phyloP scores from a whole-genome alignment of 2,329 filamentous ascomycete genomes.

The Aspergillus luchuensis region DNA sequence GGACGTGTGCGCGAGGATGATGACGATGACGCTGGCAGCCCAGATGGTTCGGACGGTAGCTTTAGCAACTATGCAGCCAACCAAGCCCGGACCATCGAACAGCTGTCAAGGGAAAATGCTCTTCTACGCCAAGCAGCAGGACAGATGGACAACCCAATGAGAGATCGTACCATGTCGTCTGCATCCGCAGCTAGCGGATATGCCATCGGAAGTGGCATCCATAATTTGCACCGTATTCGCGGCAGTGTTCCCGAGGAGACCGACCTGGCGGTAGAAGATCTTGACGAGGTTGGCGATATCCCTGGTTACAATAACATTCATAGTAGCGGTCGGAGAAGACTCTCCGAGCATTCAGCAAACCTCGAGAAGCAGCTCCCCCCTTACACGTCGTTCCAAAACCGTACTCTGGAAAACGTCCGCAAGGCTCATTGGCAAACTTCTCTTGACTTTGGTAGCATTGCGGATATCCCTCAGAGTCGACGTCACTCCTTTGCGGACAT shows the following conservation, averaged over 20 bases:
- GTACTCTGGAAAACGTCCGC: conserved; percentile 48
- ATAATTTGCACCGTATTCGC: conserved; percentile 43
- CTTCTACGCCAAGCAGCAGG: conserved; percentile 48
- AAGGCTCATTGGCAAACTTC: conserved; percentile 55
- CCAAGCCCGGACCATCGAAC: conserved; percentile 50
- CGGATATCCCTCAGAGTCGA: conserved; percentile 52
- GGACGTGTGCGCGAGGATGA: conserved; percentile 53
- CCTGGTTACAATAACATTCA: conserved; percentile 43
- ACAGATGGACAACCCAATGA: conserved; percentile 41
- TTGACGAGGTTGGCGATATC: conserved; percentile 46
- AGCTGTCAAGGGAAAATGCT: conserved; percentile 51
- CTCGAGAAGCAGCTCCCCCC: conserved; percentile 44
- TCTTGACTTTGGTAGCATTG: conserved; percentile 50
- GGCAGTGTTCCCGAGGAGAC: conserved; percentile 47
- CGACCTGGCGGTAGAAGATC: conserved; percentile 48
- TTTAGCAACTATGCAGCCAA: conserved; percentile 39
- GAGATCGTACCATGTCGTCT: conserved; percentile 46
- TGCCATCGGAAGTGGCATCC: conserved; percentile 33
- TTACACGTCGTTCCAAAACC: conserved; percentile 44
- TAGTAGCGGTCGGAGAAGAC: conserved; percentile 42
- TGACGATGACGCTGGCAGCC: conserved; percentile 48
- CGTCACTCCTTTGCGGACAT: conserved; percentile 56
- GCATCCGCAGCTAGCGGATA: conserved; percentile 39
- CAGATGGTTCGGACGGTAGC: conserved; percentile 42
- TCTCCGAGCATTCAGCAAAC: conserved; percentile 48